Evolutionary conservation across 106 monocot genomes (phyloP).

Genomic region (Triglochin maritima): DNA sequence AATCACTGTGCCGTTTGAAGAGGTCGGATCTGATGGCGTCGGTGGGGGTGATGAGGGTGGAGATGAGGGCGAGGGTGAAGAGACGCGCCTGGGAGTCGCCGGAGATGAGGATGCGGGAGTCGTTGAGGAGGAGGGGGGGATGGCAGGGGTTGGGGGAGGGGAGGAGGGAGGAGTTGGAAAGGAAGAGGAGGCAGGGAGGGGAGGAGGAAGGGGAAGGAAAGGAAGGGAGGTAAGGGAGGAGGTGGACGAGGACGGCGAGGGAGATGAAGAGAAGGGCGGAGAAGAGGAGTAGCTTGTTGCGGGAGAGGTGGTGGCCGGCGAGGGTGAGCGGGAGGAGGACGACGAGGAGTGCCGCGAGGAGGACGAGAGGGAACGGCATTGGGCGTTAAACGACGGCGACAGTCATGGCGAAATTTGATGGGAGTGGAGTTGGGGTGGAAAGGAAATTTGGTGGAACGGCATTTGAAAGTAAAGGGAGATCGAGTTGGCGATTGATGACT

Average conservation of each 20-base stretch:
- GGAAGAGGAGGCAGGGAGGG: background rate
- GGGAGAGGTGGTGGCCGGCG: constrained; percentile 63
- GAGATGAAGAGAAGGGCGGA: constrained; percentile 62
- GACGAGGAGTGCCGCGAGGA: constrained; percentile 54
- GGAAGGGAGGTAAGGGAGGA: constrained; percentile 52
- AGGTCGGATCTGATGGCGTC: constrained; percentile 38
- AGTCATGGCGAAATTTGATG: too few species aligned
- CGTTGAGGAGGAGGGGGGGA: constrained; percentile 10
- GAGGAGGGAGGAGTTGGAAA: background rate
- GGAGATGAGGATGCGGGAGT: constrained; percentile 52
- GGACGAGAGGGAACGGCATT: constrained; percentile 30
- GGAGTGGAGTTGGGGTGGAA: too few species aligned
- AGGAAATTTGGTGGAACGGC: too few species aligned
- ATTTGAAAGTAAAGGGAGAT: too few species aligned
- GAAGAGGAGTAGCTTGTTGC: constrained; percentile 86
- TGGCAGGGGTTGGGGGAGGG: constrained; percentile 1
- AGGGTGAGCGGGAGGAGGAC: constrained; percentile 71
- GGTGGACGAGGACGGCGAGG: constrained; percentile 57
- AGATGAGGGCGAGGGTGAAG: constrained; percentile 41
- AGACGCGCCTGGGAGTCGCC: constrained; percentile 88
- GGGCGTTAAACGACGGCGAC: too few species aligned
- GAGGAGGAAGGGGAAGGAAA: constrained; percentile 12
- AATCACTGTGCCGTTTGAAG: constrained; percentile 83
- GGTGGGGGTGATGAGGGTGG: constrained; percentile 24
- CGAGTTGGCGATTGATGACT: too few species aligned